A percentile compares a stretch with the other conserved stretches of the same genome.
Evolutionary conservation across 148 eudicot species (phyloP).

Genomic region (Rhododendron griersonianum): DNA sequence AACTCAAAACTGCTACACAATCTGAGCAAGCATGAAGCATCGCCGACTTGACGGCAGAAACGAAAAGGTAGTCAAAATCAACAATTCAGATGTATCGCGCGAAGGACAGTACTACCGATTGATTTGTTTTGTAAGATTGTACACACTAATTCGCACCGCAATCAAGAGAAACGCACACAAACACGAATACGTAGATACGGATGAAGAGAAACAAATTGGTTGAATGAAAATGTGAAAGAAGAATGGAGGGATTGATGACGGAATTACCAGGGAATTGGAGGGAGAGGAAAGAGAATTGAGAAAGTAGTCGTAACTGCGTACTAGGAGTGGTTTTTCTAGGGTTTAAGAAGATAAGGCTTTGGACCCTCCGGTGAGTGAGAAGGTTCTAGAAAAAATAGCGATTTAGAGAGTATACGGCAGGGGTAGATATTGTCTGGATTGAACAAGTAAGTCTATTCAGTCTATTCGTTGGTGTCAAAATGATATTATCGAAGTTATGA

Average conservation of each 20-base stretch:
- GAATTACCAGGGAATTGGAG: neutral
- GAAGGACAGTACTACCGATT: neutral
- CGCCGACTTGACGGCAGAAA: neutral
- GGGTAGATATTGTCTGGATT: too few species aligned
- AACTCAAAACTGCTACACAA: neutral
- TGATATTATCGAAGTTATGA: too few species aligned
- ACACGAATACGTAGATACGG: neutral
- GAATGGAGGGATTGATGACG: neutral
- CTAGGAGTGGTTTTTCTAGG: constrained; percentile 4
- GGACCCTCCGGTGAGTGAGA: constrained; percentile 10
- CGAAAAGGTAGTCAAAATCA: neutral
- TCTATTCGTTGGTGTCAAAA: too few species aligned
- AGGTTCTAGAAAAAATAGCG: neutral
- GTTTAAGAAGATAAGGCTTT: neutral
- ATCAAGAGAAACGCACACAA: neutral
- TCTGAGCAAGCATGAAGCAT: neutral
- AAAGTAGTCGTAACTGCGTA: neutral
- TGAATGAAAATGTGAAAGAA: neutral
- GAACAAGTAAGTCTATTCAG: too few species aligned
- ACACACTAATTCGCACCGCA: neutral
- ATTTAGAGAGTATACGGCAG: too few species aligned
- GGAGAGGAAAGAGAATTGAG: too few species aligned
- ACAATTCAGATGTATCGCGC: neutral
- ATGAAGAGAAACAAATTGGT: neutral
- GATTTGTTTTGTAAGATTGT: neutral